Evolutionary conservation across 768 basidiomycete genomes (phyloP).

Genomic region (Boletus insuetus): DNA sequence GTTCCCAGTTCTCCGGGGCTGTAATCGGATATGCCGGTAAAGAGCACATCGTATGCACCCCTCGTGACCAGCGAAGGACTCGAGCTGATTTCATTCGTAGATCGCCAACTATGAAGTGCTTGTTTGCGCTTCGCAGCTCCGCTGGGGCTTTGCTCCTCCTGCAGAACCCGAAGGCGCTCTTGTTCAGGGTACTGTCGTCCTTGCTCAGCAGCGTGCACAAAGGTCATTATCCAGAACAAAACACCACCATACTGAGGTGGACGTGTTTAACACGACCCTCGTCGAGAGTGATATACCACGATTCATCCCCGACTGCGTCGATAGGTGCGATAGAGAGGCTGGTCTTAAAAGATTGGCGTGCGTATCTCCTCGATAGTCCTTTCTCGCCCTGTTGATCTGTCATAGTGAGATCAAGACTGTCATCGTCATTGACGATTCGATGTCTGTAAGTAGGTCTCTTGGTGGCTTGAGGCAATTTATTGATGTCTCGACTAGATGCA

Average conservation of each 20-base stretch:
- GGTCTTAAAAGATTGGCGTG: constrained; percentile 25
- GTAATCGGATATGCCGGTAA: constrained; percentile 34
- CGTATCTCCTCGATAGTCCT: constrained; percentile 7
- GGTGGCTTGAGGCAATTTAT: background rate
- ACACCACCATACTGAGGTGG: constrained; percentile 9
- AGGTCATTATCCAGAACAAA: background rate
- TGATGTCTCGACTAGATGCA: constrained; percentile 32
- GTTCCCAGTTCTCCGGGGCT: constrained; percentile 30
- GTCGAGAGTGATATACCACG: constrained; percentile 29
- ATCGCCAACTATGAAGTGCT: constrained; percentile 34
- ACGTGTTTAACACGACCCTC: constrained; percentile 26
- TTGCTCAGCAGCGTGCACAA: constrained; percentile 22
- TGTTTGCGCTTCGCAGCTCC: constrained; percentile 34
- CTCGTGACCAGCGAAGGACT: background rate
- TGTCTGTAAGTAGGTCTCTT: constrained; percentile 27
- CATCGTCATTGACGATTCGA: constrained; percentile 40
- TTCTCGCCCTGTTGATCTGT: background rate
- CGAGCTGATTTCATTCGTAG: constrained; percentile 13
- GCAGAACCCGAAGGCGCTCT: constrained; percentile 10
- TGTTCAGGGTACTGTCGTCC: constrained; percentile 29
- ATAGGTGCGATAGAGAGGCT: constrained; percentile 20
- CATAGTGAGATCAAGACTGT: constrained; percentile 41
- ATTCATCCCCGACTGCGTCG: constrained; percentile 15
- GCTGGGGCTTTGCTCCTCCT: constrained; percentile 27
- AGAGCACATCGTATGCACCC: constrained; percentile 29